Base-by-base conservation (phyloP, 2,329 filamentous ascomycete species). In the Escovopsis sp. region DNA sequence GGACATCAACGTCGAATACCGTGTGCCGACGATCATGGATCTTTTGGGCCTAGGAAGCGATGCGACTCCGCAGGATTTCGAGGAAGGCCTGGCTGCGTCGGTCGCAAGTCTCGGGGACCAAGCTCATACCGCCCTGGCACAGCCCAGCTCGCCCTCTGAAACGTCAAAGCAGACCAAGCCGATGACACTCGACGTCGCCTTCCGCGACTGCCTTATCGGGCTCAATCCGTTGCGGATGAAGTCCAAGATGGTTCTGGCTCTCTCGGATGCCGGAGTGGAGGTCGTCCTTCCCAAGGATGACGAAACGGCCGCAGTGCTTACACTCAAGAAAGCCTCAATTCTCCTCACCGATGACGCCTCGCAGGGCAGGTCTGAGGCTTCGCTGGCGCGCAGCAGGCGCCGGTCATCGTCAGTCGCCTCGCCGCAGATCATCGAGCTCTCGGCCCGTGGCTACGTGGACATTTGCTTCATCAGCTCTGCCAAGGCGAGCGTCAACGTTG, bases 391-490 rank as follows among this genome's bases (percentile, higher is more conserved):
- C 8, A 37, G 46, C 11, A 43, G 46, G 14, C 46, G 45, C n/a
- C 49, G 54, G 12, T 45, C 47, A 12, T 43, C 52, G 0, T 52
- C 55, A 3, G 53, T 57, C 5, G 56, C 60, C 10, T 66, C 65
- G 3, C 57, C 61, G 5, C 70, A 76, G 45, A 63, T 74, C n/a
- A 52, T 61, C 3, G 65, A 70, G 27, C 56, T 79, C 36, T 72
- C 74, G 36, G 61, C 69, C 6, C 65, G 70, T 45, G 90, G 90
- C 1, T 98, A 77, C 50, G 85, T 94, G 6, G 79, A 85, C 30
- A 75, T 98, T 25, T 86, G 83, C 46, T 84, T 82, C 33, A 81
- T 94, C 31, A 92, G 86, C 14, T 79, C 86, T 3, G 86, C 87
- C 1, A 80, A 76, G 41, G 71, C 76, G 1, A 61, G 63, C 3